Percentiles rank a stretch among this genome's conserved stretches.
Evolutionary conservation across 371 early-diverging fungal genomes (phyloP).

Genomic region (Circinella umbellata): DNA sequence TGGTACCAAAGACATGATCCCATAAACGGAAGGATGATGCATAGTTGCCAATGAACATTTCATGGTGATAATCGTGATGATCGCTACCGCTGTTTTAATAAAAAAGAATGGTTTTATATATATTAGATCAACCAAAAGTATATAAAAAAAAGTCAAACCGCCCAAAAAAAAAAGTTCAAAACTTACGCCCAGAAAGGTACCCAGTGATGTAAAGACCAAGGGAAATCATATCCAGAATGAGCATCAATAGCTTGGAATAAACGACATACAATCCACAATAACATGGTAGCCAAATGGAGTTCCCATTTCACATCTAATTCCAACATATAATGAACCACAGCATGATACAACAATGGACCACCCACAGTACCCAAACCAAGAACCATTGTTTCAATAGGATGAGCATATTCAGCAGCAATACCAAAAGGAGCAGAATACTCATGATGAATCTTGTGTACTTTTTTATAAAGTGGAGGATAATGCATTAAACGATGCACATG

Average conservation of each 20-base stretch:
- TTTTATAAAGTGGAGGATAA: slow-evolving; percentile 85
- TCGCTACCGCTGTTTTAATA: slow-evolving; percentile 62
- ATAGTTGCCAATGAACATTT: slow-evolving; percentile 83
- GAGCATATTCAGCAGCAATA: slow-evolving; percentile 86
- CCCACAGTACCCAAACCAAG: slow-evolving; percentile 79
- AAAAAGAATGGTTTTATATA: too few relatives aligned
- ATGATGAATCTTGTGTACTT: slow-evolving; percentile 94
- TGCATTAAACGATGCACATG: slow-evolving; percentile 87
- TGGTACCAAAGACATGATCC: slow-evolving; percentile 84
- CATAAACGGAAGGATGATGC: slow-evolving; percentile 84
- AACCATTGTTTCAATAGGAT: slow-evolving; percentile 79
- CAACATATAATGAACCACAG: slow-evolving; percentile 17
- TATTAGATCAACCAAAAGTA: too few relatives aligned
- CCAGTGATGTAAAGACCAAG: slow-evolving; percentile 82
- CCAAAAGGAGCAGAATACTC: slow-evolving; percentile 93
- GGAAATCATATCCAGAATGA: slow-evolving; percentile 96
- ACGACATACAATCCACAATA: slow-evolving; percentile 79
- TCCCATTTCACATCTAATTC: slow-evolving; percentile 49
- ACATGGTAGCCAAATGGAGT: slow-evolving; percentile 80
- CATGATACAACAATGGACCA: slow-evolving; percentile 68
- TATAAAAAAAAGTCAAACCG: too few relatives aligned
- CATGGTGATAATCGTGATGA: slow-evolving; percentile 87
- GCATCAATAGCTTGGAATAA: slow-evolving; percentile 88
- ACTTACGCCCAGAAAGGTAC: slow-evolving; percentile 63
- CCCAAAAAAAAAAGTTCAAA: too few relatives aligned